Percentiles rank a stretch among this genome's conserved stretches.
phyloP scores from a whole-genome alignment of 2,329 filamentous ascomycete genomes.

The Aspergillus sp. region DNA sequence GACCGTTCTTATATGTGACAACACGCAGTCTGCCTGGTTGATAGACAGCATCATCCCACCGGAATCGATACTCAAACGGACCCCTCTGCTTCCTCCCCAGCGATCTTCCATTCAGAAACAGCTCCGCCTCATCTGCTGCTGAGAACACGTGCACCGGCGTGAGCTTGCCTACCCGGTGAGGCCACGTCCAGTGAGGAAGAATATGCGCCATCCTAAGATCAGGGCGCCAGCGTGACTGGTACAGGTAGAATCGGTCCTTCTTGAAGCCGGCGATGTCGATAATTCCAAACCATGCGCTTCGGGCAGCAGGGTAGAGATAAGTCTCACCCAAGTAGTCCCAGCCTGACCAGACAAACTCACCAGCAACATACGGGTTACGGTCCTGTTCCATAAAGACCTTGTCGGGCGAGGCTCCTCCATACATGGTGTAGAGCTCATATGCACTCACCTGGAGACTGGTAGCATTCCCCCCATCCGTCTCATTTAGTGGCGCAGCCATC shows the following conservation, averaged over 20 bases:
- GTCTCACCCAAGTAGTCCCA: conserved; percentile 15
- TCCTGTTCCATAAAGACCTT: not conserved
- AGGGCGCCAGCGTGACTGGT: conserved; percentile 8
- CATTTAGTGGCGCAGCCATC: conserved; percentile 5
- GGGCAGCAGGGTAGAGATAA: not conserved
- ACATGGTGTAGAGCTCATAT: conserved; percentile 5
- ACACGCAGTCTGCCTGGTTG: no score
- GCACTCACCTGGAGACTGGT: not conserved
- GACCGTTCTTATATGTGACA: no score
- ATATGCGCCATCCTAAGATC: conserved; percentile 7
- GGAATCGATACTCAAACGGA: no score
- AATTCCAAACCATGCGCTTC: conserved; percentile 12
- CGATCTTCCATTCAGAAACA: no score
- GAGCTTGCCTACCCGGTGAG: not conserved
- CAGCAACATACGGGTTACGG: conserved; percentile 8
- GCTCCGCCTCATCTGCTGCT: conserved; percentile 6
- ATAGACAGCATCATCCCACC: no score
- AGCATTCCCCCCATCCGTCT: conserved; percentile 1
- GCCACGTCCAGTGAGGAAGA: conserved; percentile 14
- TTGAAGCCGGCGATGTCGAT: conserved; percentile 12
- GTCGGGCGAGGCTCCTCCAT: not conserved
- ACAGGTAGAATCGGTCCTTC: conserved; percentile 11
- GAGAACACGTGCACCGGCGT: conserved; percentile 15
- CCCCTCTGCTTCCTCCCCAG: no score
- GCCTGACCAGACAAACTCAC: conserved; percentile 14